Evolutionary conservation across 768 basidiomycete species (phyloP).

Genomic region (Leccinum obscurum): DNA sequence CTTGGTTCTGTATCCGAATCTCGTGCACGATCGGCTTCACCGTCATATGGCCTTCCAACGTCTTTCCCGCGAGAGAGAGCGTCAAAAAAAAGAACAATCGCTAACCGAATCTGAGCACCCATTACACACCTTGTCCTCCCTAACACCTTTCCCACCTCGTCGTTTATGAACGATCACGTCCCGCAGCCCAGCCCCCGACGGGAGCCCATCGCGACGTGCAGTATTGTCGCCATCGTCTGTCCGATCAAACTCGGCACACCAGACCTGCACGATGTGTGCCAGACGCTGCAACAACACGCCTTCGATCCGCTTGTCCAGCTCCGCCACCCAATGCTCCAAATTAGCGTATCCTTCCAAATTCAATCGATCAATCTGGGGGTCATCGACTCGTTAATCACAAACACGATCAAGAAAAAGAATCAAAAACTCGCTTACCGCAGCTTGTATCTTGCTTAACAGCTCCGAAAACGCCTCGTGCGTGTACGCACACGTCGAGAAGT

Average conservation of each 20-base stretch:
- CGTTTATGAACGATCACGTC: not conserved
- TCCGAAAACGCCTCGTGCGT: slow-evolving; percentile 80
- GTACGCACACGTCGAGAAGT: slow-evolving; percentile 85
- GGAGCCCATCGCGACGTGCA: slow-evolving; percentile 41
- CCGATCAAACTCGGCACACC: slow-evolving; percentile 86
- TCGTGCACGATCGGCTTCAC: slow-evolving; percentile 91
- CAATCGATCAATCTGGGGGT: slow-evolving; percentile 78
- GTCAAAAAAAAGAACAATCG: not conserved
- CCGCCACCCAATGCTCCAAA: slow-evolving; percentile 88
- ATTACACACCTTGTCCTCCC: slow-evolving; percentile 75
- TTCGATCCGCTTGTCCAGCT: slow-evolving; percentile 83
- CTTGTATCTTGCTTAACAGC: slow-evolving; percentile 76
- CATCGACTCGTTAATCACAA: not conserved
- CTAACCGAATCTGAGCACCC: not conserved
- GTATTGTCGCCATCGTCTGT: slow-evolving; percentile 72
- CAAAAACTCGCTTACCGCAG: slow-evolving; percentile 50
- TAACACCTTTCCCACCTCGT: slow-evolving; percentile 55
- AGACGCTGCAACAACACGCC: slow-evolving; percentile 74
- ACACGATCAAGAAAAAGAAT: not conserved
- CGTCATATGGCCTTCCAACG: slow-evolving; percentile 69
- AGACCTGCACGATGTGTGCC: slow-evolving; percentile 74
- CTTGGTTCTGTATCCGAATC: slow-evolving; percentile 97
- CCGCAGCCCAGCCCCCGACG: not conserved
- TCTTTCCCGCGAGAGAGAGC: slow-evolving; percentile 40
- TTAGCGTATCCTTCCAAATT: slow-evolving; percentile 96